Evolutionary conservation across 1,284 basidiomycete species (phyloP).

Genomic region (Ustilago esculenta): DNA sequence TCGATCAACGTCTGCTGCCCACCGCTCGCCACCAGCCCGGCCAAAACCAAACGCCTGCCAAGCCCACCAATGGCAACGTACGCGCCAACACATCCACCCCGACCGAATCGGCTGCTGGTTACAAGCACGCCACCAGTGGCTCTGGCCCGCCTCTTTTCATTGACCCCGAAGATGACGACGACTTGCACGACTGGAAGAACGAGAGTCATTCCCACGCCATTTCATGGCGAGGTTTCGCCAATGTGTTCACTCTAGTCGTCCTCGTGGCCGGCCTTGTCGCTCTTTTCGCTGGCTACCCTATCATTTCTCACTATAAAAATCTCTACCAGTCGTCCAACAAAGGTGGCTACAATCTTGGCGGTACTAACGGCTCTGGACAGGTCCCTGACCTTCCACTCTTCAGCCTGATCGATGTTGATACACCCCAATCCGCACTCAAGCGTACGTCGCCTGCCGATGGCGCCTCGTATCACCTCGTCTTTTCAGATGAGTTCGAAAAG

Average conservation of each 20-base stretch:
- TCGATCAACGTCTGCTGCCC: constrained; percentile 24
- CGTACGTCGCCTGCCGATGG: constrained; percentile 35
- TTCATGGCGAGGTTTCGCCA: constrained; percentile 46
- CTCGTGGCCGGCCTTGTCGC: constrained; percentile 42
- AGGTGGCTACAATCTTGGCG: constrained; percentile 74
- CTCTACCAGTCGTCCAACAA: constrained; percentile 10
- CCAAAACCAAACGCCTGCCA: not conserved
- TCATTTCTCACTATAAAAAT: constrained; percentile 47
- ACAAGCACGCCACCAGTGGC: constrained; percentile 27
- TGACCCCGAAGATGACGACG: constrained; percentile 52
- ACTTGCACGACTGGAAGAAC: constrained; percentile 51
- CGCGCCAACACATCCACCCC: constrained; percentile 16
- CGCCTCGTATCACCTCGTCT: constrained; percentile 53
- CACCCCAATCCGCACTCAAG: constrained; percentile 36
- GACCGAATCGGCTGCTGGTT: constrained; percentile 12
- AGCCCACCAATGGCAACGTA: not conserved
- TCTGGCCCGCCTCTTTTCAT: constrained; percentile 17
- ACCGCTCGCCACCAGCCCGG: constrained; percentile 11
- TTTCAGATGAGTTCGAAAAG: constrained; percentile 59
- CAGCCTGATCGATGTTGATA: constrained; percentile 52
- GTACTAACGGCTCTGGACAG: constrained; percentile 68
- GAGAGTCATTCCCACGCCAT: constrained; percentile 26
- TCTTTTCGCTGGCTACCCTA: constrained; percentile 57
- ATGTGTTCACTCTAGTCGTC: constrained; percentile 42
- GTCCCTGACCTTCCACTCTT: constrained; percentile 52